A percentile compares a stretch with the other conserved stretches of the same genome.
Conservation (phyloP, 805 yeast species). For the Starmerella potacharoeniae region DNA sequence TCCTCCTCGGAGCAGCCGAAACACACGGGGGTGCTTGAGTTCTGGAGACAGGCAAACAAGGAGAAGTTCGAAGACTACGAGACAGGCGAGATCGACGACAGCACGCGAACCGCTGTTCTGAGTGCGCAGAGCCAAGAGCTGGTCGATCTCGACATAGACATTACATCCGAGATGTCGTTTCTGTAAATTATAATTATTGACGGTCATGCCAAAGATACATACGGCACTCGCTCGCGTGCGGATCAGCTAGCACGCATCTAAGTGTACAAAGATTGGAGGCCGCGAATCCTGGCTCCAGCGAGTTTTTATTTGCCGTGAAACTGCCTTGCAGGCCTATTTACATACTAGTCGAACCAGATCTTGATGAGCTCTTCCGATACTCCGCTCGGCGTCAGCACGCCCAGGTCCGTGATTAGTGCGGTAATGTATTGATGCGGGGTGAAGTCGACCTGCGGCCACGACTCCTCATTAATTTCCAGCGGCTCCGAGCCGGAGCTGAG, state of each 20-base stretch:
- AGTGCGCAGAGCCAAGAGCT: neutral
- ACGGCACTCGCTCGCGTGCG: too few species aligned
- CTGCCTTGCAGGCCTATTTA: neutral
- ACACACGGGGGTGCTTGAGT: slow-evolving; percentile 56
- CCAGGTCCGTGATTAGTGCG: slow-evolving; percentile 90
- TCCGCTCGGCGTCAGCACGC: slow-evolving; percentile 93
- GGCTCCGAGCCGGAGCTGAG: slow-evolving; percentile 25
- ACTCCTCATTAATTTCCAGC: slow-evolving; percentile 24
- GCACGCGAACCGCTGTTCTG: neutral
- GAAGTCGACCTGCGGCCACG: slow-evolving; percentile 65
- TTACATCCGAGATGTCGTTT: neutral
- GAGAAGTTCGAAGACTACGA: slow-evolving; percentile 35
- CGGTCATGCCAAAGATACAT: too few species aligned
- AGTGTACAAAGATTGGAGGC: too few species aligned
- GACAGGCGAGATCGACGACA: neutral
- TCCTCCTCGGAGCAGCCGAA: slow-evolving; percentile 47
- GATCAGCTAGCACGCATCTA: too few species aligned
- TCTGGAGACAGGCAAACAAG: slow-evolving; percentile 53
- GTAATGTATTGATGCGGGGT: slow-evolving; percentile 94
- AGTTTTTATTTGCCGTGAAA: neutral
- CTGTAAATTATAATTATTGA: neutral
- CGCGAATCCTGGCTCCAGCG: too few species aligned
- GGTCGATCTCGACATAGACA: neutral
- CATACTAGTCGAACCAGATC: slow-evolving; percentile 78
- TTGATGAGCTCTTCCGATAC: slow-evolving; percentile 97